These are phyloP conservation scores for Colletotrichum sublineola DNA, from an alignment of 2,329 filamentous ascomycete genomes.

Conservation along the genomic window DNA sequence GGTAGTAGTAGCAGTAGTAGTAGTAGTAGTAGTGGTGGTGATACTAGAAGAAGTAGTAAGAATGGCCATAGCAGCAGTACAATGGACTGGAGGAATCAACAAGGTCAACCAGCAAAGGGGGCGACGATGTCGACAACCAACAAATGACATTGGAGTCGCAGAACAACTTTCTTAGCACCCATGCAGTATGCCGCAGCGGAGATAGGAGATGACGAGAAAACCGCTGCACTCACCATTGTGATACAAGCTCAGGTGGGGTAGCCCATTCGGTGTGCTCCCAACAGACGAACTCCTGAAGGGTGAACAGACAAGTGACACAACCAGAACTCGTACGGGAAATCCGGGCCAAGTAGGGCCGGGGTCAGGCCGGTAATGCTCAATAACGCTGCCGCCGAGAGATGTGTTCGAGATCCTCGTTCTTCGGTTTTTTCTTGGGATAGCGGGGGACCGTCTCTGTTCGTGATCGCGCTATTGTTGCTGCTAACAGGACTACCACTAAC, in stretches of 20 bases:
- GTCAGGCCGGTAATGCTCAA: slow-evolving; percentile 18
- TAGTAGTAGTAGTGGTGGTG: too few relatives aligned
- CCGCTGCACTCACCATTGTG: slow-evolving; percentile 35
- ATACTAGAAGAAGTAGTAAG: neutral
- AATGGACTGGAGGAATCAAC: neutral
- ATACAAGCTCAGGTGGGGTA: slow-evolving; percentile 37
- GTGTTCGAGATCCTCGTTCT: neutral
- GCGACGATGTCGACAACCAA: neutral
- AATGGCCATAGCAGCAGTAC: neutral
- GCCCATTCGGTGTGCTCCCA: slow-evolving; percentile 40
- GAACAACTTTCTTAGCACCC: neutral
- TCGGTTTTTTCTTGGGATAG: neutral
- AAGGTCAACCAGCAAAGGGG: neutral
- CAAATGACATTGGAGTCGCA: slow-evolving; percentile 2
- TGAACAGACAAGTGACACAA: slow-evolving; percentile 6
- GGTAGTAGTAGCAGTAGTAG: neutral
- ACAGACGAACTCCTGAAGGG: slow-evolving; percentile 38
- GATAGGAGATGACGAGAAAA: slow-evolving; percentile 27
- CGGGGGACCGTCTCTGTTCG: neutral
- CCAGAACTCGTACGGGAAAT: slow-evolving; percentile 19
- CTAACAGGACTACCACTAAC: neutral
- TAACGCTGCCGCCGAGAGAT: neutral
- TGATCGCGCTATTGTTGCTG: neutral
- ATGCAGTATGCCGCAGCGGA: slow-evolving; percentile 7
- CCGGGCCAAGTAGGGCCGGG: slow-evolving; percentile 15